Base-by-base conservation (phyloP, 139 green algal species). In the Chlamydomonas incerta region DNA sequence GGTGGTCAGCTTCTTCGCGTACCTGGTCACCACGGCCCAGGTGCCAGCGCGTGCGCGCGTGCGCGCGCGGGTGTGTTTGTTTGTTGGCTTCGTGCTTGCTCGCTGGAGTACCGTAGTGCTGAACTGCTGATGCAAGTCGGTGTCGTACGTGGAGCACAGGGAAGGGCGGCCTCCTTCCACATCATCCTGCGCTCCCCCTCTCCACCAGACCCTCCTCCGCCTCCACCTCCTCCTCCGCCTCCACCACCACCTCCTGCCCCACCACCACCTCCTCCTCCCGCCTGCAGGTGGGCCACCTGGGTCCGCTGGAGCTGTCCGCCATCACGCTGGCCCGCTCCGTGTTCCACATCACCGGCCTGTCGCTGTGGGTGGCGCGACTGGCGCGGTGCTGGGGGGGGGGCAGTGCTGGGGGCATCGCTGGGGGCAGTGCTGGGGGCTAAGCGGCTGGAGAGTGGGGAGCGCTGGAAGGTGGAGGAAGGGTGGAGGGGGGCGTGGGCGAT, bases 271-370 rank as follows among this genome's bases (percentile, higher is more conserved):
- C 34, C 17, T 34, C 35, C 3, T 17, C 68, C 5, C 34, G 10
- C 68, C 0, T 18, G 0, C 79, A 88, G 68, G 83, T 88, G 15
- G 83, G 83, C 13, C 34, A 66, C 5, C 52, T 88, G 37, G 83
- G 83, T 8, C 58, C 74, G 8, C 47, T 80, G 66, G 66, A 83
- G 73, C 74, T 88, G 52, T 88, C 83, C 13, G 83, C 74, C 29
- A 73, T 83, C 58, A 84, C 74, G 5, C 66, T 88, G 37, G 83
- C 74, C 1, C 74, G 74, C 18, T 74, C 46, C 65, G 37, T 88
- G 1, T 88, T 68, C 83, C 83, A 88, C 65, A 60, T 88, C 26
- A 84, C 83, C 4, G 83, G 83, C 4, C 63, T 88, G 23, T 83
- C 83, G 23, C 70, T 77, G 83, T 76, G 72, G 60, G 60, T 70